A percentile compares a stretch with the other conserved stretches of the same genome.
Evolutionary conservation across 441 rosid genomes (phyloP).

Genomic region (Brassica balearica): DNA sequence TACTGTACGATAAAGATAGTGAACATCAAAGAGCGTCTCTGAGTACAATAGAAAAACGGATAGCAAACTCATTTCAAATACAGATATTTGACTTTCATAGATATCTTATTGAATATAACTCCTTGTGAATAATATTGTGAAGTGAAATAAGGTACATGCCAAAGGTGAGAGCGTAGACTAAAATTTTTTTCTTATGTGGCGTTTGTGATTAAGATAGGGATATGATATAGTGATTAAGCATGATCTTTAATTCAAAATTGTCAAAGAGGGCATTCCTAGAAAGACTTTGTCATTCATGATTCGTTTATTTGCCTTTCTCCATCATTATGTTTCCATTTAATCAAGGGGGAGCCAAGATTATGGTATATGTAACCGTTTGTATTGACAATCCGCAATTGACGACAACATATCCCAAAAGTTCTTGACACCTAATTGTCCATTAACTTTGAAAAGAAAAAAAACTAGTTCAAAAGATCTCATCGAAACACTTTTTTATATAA

Average conservation of each 20-base stretch:
- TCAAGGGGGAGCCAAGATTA: not conserved
- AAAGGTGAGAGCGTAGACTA: constrained; percentile 16
- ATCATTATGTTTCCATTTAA: constrained; percentile 36
- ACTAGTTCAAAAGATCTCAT: constrained; percentile 4
- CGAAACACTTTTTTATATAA: not conserved
- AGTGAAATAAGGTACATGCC: constrained; percentile 6
- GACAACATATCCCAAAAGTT: not conserved
- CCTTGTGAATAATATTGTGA: constrained; percentile 22
- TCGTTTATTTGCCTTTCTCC: constrained; percentile 23
- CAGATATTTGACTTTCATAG: constrained; percentile 5
- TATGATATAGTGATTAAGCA: constrained; percentile 29
- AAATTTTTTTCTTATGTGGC: not conserved
- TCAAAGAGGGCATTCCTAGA: constrained; percentile 38
- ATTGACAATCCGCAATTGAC: constrained; percentile 4
- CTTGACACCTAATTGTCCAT: not conserved
- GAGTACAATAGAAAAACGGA: constrained; percentile 7
- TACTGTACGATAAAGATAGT: not conserved
- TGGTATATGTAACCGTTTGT: constrained; percentile 14
- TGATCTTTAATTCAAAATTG: constrained; percentile 40
- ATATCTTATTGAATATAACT: not conserved
- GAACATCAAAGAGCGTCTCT: constrained; percentile 25
- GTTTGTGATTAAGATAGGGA: constrained; percentile 31
- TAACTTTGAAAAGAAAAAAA: not conserved
- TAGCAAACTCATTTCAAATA: not conserved
- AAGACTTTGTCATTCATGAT: constrained; percentile 34